Evolutionary conservation across 345 rosid genomes (phyloP), one percentile per base, ranked within the genome.

Genomic region (Eucalyptus virginea): DNA sequence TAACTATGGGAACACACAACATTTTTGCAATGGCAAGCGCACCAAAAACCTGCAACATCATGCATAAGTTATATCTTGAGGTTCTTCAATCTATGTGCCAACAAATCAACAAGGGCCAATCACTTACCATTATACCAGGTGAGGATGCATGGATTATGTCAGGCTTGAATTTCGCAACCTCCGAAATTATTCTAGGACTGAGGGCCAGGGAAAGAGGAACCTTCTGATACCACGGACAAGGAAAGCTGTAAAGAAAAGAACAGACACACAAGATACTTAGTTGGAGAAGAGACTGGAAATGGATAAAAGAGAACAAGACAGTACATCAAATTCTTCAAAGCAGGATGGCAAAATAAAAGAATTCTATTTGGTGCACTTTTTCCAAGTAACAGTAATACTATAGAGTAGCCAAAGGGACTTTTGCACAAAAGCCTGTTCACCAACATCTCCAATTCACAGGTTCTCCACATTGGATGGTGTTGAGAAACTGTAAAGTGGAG

Each of bases 111-210:
- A 47, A 47, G 60, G 18, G 13, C 81, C 34, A 52, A 52, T 69
- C 89, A 86, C 89, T 65, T 91, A 97, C 99, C 99, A 98, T 98
- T 87, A 98, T 94, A 51, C 99, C 99, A 44, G 99, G 99, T 83
- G 99, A 98, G 37, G 99, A 96, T 91, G 99, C 99, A 90, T 98
- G 99, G 81, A 98, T 98, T n/a, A 98, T 98, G 91, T 98, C 99
- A 67, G 99, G 99, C 93, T 98, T 98, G 92, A 98, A 98, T 88
- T 93, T 91, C 32, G 99, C 99, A 91, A 98, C 96, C 93, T 96
- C 99, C 52, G 98, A 97, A 89, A 98, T 96, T 92, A 98, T 98
- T 93, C 99, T 95, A 15, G 99, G 99, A 93, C 99, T 97, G 87
- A 97, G 98, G 58, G 99, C 99, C 69, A 98, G 92, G 16, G 99